Evolutionary conservation across 495 filamentous ascomycete genomes (phyloP).

Genomic region (Hypoxylon lenormandii): DNA sequence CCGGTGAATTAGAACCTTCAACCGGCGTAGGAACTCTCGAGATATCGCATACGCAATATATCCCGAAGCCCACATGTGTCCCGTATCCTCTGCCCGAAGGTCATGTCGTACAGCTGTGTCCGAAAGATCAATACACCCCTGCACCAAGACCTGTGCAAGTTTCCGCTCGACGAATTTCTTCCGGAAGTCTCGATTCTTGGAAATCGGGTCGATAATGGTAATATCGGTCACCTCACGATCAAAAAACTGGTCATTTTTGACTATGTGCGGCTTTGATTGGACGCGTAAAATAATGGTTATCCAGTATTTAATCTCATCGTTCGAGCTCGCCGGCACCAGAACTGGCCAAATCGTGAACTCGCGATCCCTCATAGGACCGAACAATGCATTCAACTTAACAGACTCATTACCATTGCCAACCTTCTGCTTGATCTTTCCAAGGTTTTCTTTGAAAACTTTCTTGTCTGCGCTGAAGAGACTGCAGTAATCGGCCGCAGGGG

Average conservation of each 20-base stretch:
- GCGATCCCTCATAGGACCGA: constrained; percentile 28
- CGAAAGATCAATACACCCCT: constrained; percentile 36
- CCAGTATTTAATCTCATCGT: constrained; percentile 7
- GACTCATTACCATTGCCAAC: neutral
- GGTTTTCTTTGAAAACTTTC: constrained; percentile 2
- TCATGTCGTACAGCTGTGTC: neutral
- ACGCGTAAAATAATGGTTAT: constrained; percentile 37
- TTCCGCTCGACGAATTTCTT: constrained; percentile 8
- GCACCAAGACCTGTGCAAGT: constrained; percentile 18
- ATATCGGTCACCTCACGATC: constrained; percentile 30
- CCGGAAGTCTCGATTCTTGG: constrained; percentile 3
- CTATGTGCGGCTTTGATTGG: neutral
- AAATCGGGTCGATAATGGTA: constrained; percentile 40
- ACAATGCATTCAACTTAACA: constrained; percentile 35
- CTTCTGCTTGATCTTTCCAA: constrained; percentile 8
- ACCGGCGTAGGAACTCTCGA: constrained; percentile 44
- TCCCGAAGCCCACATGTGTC: constrained; percentile 34
- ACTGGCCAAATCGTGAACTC: constrained; percentile 40
- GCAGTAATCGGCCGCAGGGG: constrained; percentile 28
- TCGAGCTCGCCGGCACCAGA: neutral
- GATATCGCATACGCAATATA: constrained; percentile 42
- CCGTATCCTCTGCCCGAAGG: neutral
- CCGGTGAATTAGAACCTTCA: constrained; percentile 32
- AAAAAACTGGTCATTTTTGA: neutral
- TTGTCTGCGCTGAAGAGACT: constrained; percentile 32